Evolutionary conservation across 208 protist species (phyloP).

Genomic region (Crithidia sp.): DNA sequence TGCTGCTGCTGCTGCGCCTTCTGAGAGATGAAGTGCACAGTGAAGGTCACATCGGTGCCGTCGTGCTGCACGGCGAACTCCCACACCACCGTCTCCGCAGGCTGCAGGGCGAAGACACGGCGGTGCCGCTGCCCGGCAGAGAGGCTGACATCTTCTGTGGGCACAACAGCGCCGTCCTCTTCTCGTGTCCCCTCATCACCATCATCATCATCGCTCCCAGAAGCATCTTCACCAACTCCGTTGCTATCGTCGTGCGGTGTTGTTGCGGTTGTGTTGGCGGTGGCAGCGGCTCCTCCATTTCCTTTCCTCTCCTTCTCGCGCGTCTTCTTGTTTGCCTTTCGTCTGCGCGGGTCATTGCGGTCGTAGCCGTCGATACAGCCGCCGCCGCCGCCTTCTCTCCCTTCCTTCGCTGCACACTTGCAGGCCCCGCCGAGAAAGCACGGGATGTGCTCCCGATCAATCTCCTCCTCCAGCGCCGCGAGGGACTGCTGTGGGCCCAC

Average conservation of each 20-base stretch:
- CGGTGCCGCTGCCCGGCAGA: slow-evolving; percentile 18
- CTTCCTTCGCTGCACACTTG: slow-evolving; percentile 28
- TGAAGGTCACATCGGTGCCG: slow-evolving; percentile 34
- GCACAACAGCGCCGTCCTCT: not conserved
- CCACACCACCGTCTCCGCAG: slow-evolving; percentile 55
- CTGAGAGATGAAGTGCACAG: slow-evolving; percentile 39
- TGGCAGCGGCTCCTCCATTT: not conserved
- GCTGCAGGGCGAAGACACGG: slow-evolving; percentile 31
- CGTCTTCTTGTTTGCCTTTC: not conserved
- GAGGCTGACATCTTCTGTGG: slow-evolving; percentile 35
- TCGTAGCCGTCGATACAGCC: slow-evolving; percentile 24
- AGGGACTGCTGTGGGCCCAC: slow-evolving; percentile 31
- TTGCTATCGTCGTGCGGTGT: not conserved
- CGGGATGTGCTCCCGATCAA: slow-evolving; percentile 53
- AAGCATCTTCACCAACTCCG: not conserved
- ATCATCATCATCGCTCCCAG: slow-evolving; percentile 9
- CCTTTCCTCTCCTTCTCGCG: not conserved
- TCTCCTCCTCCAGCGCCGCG: slow-evolving; percentile 30
- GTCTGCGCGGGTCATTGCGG: slow-evolving; percentile 10
- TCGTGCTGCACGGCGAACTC: slow-evolving; percentile 51
- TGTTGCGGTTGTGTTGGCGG: not conserved
- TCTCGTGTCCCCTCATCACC: slow-evolving; percentile 7
- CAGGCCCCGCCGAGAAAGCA: slow-evolving; percentile 43
- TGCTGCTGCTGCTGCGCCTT: too few relatives aligned
- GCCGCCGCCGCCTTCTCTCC: not conserved